A percentile compares a stretch with the other conserved stretches of the same genome.
Conservation (phyloP, 768 basidiomycete genomes). For the Auricularia sp. region DNA sequence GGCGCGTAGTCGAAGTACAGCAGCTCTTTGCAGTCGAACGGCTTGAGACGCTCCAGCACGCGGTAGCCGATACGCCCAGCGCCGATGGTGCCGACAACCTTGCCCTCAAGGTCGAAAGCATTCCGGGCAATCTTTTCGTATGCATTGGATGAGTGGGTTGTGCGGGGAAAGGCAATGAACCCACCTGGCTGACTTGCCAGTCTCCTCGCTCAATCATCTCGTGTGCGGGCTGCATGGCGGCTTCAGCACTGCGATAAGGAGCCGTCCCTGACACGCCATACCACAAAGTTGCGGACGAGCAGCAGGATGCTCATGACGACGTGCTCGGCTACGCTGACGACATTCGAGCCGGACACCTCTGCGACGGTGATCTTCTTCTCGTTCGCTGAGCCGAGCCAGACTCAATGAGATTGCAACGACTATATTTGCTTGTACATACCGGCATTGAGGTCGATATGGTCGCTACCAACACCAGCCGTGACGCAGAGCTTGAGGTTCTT, state of each 20-base stretch:
- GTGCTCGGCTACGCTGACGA: slow-evolving; percentile 85
- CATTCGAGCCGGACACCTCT: slow-evolving; percentile 84
- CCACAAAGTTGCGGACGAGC: slow-evolving; percentile 78
- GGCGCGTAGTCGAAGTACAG: slow-evolving; percentile 81
- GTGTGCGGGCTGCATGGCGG: not conserved
- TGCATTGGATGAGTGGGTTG: no score
- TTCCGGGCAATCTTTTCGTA: slow-evolving; percentile 47
- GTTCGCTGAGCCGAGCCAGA: slow-evolving; percentile 34
- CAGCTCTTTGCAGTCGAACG: slow-evolving; percentile 84
- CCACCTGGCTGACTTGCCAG: slow-evolving; percentile 68
- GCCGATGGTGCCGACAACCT: slow-evolving; percentile 87
- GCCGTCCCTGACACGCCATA: slow-evolving; percentile 55
- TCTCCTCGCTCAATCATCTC: slow-evolving; percentile 72
- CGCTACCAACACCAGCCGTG: slow-evolving; percentile 86
- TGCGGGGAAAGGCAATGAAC: no score
- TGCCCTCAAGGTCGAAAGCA: slow-evolving; percentile 82
- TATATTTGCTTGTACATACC: not conserved
- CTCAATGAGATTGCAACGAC: no score
- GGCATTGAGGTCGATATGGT: slow-evolving; percentile 84
- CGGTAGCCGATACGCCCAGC: slow-evolving; percentile 78
- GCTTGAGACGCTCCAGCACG: slow-evolving; percentile 65
- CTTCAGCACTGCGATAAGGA: not conserved
- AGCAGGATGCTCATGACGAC: slow-evolving; percentile 85
- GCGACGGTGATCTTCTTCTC: slow-evolving; percentile 70
- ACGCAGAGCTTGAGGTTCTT: slow-evolving; percentile 84